Conservation (phyloP, 768 basidiomycete genomes). For the Phallus indusiatus region DNA sequence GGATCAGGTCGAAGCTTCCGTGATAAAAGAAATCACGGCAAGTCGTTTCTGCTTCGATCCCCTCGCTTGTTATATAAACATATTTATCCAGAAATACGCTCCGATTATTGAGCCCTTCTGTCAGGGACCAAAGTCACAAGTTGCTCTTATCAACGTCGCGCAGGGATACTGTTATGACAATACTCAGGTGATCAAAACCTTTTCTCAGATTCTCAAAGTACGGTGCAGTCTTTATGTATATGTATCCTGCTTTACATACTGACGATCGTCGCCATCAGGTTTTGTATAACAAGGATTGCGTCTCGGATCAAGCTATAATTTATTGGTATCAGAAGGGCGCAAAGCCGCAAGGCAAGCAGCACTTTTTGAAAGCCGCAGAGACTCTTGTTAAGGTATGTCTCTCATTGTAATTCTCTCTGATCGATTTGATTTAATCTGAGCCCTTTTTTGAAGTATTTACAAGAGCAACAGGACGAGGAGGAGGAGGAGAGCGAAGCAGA, state of each 20-base stretch:
- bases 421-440: constrained; percentile 6
- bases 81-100: constrained; percentile 55
- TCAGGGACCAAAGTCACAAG: constrained; percentile 79
- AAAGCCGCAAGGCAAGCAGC: constrained; percentile 89
- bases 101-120: constrained; percentile 88
- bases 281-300: constrained; percentile 91
- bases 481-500: constrained; percentile 44
- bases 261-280: constrained; percentile 41
- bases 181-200: constrained; percentile 88
- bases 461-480: constrained; percentile 66
- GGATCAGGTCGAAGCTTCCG: constrained; percentile 86
- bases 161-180: constrained; percentile 97
- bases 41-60: constrained; percentile 19
- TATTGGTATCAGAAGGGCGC: constrained; percentile 98
- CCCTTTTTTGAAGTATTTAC: constrained; percentile 58
- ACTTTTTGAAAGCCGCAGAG: constrained; percentile 85
- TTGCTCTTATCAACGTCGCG: constrained; percentile 89
- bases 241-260: not conserved
- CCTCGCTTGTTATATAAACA: not conserved
- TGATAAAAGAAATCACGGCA: constrained; percentile 82
- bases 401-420: not conserved
- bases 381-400: constrained; percentile 73
- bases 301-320: constrained; percentile 92
- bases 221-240: constrained; percentile 2
- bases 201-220: constrained; percentile 90